Conservation (phyloP, 345 rosid species). For the Atalantia buxifolia region DNA sequence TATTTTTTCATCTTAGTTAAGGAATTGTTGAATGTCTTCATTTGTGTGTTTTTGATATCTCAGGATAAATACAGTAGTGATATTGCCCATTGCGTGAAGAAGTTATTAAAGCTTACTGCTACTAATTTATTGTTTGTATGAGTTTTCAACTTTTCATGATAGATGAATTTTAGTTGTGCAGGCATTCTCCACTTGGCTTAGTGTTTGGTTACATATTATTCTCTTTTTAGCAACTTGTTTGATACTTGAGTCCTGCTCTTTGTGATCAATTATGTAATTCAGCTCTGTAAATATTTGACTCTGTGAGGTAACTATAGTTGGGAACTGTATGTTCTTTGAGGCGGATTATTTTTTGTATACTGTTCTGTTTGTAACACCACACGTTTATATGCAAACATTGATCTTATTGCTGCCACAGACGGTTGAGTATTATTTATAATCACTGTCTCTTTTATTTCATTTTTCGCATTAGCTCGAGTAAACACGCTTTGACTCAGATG, state of each 20-base stretch:
- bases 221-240: background rate
- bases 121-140: background rate
- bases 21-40: background rate
- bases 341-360: background rate
- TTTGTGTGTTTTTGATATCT: background rate
- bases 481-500: too few species aligned
- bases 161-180: background rate
- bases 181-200: too few species aligned
- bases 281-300: background rate
- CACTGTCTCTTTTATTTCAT: too few species aligned
- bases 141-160: background rate
- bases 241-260: background rate
- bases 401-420: too few species aligned
- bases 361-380: too few species aligned
- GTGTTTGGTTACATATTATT: too few species aligned
- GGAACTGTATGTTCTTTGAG: background rate
- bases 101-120: background rate
- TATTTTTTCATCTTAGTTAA: background rate
- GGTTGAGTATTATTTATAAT: too few species aligned
- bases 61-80: too few species aligned
- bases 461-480: too few species aligned
- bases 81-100: background rate
- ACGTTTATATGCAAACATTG: too few species aligned
- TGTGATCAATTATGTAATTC: background rate
- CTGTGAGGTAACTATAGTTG: background rate